phyloP scores from a whole-genome alignment of 116 monocot species.

The Papilionanthe hybrid region DNA sequence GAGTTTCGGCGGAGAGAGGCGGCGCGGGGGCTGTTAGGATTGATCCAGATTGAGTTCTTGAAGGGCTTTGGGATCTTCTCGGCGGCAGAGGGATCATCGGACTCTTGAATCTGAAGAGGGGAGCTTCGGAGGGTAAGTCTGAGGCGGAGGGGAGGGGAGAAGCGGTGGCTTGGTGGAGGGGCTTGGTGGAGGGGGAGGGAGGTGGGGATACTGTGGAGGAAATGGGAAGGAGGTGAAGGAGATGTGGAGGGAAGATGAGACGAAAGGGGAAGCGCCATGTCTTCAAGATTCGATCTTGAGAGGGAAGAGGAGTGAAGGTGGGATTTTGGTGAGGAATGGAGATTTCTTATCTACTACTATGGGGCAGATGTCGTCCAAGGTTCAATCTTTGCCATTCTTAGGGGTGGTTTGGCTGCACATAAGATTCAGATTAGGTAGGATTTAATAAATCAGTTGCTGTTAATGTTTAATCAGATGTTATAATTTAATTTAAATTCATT shows the following conservation, averaged over 20 bases:
- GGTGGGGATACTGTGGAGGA: conserved; percentile 8
- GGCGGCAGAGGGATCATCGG: conserved; percentile 7
- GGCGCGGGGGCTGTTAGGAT: conserved; percentile 31
- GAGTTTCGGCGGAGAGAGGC: conserved; percentile 22
- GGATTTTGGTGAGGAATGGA: neutral
- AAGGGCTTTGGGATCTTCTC: conserved; percentile 19
- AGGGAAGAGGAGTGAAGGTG: neutral
- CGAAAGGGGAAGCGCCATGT: neutral
- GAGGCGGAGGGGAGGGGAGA: neutral
- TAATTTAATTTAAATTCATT: no score
- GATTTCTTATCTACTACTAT: neutral
- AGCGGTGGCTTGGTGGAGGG: neutral
- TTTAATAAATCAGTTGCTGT: no score
- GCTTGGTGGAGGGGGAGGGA: neutral
- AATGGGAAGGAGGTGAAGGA: neutral
- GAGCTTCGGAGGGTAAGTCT: conserved; percentile 20
- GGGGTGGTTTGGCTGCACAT: no score
- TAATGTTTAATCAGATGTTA: no score
- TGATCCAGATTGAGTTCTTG: conserved; percentile 61
- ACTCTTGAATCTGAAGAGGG: neutral
- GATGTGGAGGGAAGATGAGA: conserved; percentile 1
- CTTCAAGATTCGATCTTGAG: neutral
- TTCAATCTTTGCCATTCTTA: no score
- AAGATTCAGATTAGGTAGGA: no score
- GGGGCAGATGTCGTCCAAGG: no score